Base-by-base conservation (phyloP, 1,139 yeast species). In the Pichia sorboxylosa region DNA sequence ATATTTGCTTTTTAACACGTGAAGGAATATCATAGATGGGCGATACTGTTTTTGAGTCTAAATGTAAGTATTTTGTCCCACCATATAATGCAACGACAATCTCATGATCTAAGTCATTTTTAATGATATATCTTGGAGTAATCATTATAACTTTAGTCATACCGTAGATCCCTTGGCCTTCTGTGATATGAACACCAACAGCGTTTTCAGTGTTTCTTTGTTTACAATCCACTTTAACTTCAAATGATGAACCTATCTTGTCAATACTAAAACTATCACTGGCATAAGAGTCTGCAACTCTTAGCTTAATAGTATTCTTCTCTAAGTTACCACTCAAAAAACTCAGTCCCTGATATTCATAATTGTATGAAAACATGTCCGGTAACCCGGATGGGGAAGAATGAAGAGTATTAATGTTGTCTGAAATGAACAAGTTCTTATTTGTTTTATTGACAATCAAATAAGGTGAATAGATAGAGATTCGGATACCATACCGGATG, bases 161-260 rank as follows among this genome's bases (percentile, higher is more conserved):
- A 36, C 73, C 69, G 52, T 82, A 90, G 40, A 73, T 74, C 2
- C 97, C 98, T 43, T 73, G 74, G n/a, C 97, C 98, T 45, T 87
- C 97, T 0, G 67, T 57, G 6, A 90, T 69, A 16, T 72, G 63
- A 14, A 87, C 57, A 11, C 96, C 97, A 17, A 87, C 60, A 49
- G 81, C 76, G 42, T 75, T 71, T 47, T 84, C 95, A 9, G 70
- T 54, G 37, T 71, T 79, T 38, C 66, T 69, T 13, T 72, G 73
- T 27, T 64, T 63, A 1, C 78, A 48, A 29, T 72, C 74, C 28
- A 84, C 67, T 7, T 63, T 63, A 2, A 79, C 67, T 34, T 84
- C 93, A 28, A 69, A 66, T 1, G 76, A 63, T 44, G 84, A 92
- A 0, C 98, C 98, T 38, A 90, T 69, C 2, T 94, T 93, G 51